These are phyloP conservation scores for Xerocomus brunneocitrinus DNA, from an alignment of 768 basidiomycete genomes.

Conservation along the genomic window DNA sequence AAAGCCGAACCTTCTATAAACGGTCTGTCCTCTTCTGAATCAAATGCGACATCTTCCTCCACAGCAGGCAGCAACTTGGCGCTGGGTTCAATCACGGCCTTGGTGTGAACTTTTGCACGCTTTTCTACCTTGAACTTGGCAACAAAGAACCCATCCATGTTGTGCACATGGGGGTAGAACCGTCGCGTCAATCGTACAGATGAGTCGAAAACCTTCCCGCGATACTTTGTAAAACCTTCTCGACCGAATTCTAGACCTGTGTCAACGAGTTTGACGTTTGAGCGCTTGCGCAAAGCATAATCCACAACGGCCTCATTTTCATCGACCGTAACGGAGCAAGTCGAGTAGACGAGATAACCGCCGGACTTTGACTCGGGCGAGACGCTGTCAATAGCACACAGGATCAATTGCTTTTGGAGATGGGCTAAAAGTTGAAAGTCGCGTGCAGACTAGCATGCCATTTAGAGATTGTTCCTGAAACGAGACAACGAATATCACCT, in stretches of 20 bases:
- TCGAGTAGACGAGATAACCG: slow-evolving; percentile 95
- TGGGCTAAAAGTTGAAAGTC: slow-evolving; percentile 97
- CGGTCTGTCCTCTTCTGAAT: slow-evolving; percentile 69
- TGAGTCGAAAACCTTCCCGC: slow-evolving; percentile 85
- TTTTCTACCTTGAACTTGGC: slow-evolving; percentile 97
- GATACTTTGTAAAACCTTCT: slow-evolving; percentile 85
- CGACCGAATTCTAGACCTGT: slow-evolving; percentile 91
- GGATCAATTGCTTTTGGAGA: slow-evolving; percentile 95
- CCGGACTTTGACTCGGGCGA: slow-evolving; percentile 87
- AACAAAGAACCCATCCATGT: slow-evolving; percentile 99
- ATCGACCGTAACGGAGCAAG: slow-evolving; percentile 96
- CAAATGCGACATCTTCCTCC: slow-evolving; percentile 48
- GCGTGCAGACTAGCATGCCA: slow-evolving; percentile 66
- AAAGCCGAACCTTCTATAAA: slow-evolving; percentile 71
- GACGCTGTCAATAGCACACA: slow-evolving; percentile 97
- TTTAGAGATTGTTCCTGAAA: slow-evolving; percentile 5
- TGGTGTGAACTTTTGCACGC: slow-evolving; percentile 47
- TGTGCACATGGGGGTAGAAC: slow-evolving; percentile 96
- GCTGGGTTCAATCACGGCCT: slow-evolving; percentile 18
- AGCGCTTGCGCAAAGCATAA: slow-evolving; percentile 92
- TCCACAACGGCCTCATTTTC: slow-evolving; percentile 99
- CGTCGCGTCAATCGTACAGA: slow-evolving; percentile 78
- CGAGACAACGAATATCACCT: slow-evolving; percentile 47
- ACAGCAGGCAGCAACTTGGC: slow-evolving; percentile 21
- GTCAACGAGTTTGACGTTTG: slow-evolving; percentile 87